Conservation (phyloP, 495 filamentous ascomycete species). For the Umbilicaria muhlenbergii region DNA sequence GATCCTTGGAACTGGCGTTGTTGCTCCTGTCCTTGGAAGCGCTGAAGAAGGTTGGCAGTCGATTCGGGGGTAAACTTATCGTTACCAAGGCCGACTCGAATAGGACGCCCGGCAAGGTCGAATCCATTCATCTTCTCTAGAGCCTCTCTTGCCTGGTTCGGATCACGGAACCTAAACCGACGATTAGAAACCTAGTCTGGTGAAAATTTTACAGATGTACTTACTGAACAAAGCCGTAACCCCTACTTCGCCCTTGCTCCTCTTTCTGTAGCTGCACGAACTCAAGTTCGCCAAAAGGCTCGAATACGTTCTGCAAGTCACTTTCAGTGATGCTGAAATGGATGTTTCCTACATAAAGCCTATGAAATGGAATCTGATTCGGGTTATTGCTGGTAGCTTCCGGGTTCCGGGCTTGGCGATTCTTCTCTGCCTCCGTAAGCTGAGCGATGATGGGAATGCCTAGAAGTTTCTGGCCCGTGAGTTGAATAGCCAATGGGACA, state of each 20-base stretch:
- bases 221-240: constrained; percentile 98
- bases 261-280: constrained; percentile 96
- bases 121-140: constrained; percentile 99
- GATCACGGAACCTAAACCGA: constrained; percentile 68
- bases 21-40: constrained; percentile 61
- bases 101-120: constrained; percentile 92
- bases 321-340: constrained; percentile 98
- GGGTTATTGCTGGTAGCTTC: constrained; percentile 49
- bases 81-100: constrained; percentile 98
- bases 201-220: constrained; percentile 20
- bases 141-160: constrained; percentile 79
- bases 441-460: constrained; percentile 98
- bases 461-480: constrained; percentile 97
- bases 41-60: constrained; percentile 77
- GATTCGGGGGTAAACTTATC: constrained; percentile 99
- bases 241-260: constrained; percentile 75
- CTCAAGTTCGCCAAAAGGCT: constrained; percentile 95
- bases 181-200: constrained; percentile 16
- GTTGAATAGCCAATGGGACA: constrained; percentile 83
- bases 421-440: constrained; percentile 98
- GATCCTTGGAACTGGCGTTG: constrained; percentile 81
- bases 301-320: constrained; percentile 92
- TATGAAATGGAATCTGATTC: constrained; percentile 84
- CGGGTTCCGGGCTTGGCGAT: constrained; percentile 81
- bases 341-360: constrained; percentile 98